These are phyloP conservation scores for Avena insularis DNA, from an alignment of 176 grass and related monocot genomes.

Conservation along the genomic window DNA sequence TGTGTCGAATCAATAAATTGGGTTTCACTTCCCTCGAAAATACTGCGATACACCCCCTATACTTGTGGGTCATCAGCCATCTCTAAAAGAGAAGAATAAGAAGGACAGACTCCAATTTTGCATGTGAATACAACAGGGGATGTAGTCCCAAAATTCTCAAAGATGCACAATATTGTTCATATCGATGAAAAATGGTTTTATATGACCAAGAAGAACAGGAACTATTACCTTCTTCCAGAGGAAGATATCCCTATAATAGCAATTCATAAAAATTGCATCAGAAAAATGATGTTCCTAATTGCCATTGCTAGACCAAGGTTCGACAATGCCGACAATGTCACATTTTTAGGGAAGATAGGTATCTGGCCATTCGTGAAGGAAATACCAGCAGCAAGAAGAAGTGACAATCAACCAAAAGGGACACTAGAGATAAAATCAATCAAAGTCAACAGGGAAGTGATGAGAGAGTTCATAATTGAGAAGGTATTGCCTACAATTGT, in stretches of 20 bases:
- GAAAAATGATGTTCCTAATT: not conserved
- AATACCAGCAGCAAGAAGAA: not conserved
- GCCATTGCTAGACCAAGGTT: not conserved
- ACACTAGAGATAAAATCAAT: not conserved
- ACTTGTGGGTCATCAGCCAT: too few relatives aligned
- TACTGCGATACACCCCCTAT: too few relatives aligned
- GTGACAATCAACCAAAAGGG: not conserved
- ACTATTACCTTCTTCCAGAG: not conserved
- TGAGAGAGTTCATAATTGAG: not conserved
- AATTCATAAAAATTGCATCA: not conserved
- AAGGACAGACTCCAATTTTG: too few relatives aligned
- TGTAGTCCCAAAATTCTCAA: not conserved
- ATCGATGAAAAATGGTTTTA: not conserved
- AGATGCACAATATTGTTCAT: not conserved
- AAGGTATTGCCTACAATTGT: not conserved
- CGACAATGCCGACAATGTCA: not conserved
- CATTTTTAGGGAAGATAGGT: not conserved
- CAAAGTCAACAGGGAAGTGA: not conserved
- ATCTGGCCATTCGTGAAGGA: not conserved
- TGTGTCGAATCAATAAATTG: too few relatives aligned
- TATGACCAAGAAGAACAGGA: not conserved
- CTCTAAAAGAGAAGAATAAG: too few relatives aligned
- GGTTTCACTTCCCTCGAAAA: too few relatives aligned
- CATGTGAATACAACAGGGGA: not conserved
- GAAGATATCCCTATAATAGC: not conserved